Percentiles rank a stretch among this genome's conserved stretches.
These are phyloP conservation scores for Xylaria grammica DNA, from an alignment of 495 filamentous ascomycete species.

Conservation along the genomic window DNA sequence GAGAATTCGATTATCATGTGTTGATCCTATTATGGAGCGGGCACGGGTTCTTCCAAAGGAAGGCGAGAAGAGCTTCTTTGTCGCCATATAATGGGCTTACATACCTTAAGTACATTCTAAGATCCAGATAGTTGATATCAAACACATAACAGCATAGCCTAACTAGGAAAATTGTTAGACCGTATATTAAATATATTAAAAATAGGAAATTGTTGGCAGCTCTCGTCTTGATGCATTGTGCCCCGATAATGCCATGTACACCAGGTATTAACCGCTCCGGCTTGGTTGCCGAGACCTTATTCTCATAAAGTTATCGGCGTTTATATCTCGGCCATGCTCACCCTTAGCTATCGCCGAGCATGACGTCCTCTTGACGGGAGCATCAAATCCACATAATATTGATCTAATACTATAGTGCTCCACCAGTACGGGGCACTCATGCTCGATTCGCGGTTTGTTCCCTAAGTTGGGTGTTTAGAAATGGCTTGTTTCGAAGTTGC, in stretches of 20 bases:
- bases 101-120: neutral
- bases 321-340: neutral
- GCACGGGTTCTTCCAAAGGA: slow-evolving; percentile 73
- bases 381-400: too few relatives aligned
- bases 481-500: neutral
- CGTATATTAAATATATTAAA: neutral
- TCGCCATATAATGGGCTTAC: slow-evolving; percentile 45
- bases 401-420: too few relatives aligned
- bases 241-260: too few relatives aligned
- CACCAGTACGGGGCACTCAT: neutral
- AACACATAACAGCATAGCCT: neutral
- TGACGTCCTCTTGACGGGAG: neutral
- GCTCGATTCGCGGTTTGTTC: slow-evolving; percentile 11
- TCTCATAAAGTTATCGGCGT: neutral
- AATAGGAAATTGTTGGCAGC: slow-evolving; percentile 1
- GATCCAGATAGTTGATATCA: neutral
- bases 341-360: neutral
- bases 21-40: slow-evolving; percentile 84
- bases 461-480: slow-evolving; percentile 8
- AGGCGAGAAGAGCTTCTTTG: slow-evolving; percentile 93
- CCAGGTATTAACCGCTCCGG: too few relatives aligned
- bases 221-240: neutral
- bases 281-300: neutral
- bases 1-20: slow-evolving; percentile 80
- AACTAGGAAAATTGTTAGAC: neutral